Evolutionary conservation across 305 asterid species (phyloP).

Genomic region (Nicotiana rustica): DNA sequence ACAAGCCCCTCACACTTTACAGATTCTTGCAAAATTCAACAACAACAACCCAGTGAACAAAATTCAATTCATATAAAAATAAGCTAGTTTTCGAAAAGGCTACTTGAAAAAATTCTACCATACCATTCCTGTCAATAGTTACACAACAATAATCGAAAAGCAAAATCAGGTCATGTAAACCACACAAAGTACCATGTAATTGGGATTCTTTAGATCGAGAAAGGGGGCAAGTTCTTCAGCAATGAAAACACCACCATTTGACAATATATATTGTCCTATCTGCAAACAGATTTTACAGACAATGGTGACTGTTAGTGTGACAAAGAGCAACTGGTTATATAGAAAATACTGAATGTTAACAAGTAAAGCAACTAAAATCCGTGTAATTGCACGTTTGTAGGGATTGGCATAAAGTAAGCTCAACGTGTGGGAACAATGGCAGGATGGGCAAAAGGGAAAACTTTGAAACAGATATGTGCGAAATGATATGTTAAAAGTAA

Average conservation of each 20-base stretch:
- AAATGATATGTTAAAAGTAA: constrained; percentile 53
- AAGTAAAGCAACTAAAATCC: neutral
- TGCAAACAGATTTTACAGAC: constrained; percentile 42
- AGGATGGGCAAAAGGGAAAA: constrained; percentile 32
- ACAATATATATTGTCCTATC: constrained; percentile 83
- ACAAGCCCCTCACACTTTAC: neutral
- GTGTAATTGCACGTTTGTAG: neutral
- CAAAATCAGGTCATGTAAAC: constrained; percentile 26
- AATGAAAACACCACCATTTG: constrained; percentile 89
- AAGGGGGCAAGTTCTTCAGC: constrained; percentile 97
- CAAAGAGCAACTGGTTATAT: neutral
- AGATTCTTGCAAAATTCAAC: neutral
- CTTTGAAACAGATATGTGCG: constrained; percentile 32
- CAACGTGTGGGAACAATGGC: constrained; percentile 13
- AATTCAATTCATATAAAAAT: neutral
- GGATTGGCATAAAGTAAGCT: neutral
- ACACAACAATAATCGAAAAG: neutral
- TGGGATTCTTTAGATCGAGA: constrained; percentile 73
- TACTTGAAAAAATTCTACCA: neutral
- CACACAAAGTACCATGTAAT: constrained; percentile 52
- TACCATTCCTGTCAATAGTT: neutral
- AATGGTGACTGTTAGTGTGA: constrained; percentile 1
- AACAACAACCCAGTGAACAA: too few relatives aligned
- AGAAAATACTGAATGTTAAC: neutral
- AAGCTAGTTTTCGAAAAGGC: neutral